These are phyloP conservation scores for Triticum timopheevii DNA, from an alignment of 176 grass and related monocot species.

Conservation along the genomic window DNA sequence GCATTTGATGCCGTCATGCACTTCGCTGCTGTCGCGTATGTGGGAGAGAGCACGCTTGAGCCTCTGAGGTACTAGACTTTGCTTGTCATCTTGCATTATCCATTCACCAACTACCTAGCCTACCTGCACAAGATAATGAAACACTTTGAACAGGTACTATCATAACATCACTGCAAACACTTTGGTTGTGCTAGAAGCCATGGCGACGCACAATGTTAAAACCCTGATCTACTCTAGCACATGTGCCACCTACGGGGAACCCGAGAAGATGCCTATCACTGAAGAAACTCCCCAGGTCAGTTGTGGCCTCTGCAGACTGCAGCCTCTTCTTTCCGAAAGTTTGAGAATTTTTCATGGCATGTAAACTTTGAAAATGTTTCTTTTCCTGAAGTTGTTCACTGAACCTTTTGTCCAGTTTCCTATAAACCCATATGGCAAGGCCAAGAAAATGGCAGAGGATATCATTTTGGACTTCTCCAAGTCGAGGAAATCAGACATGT, in stretches of 20 bases:
- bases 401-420: conserved; percentile 53
- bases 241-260: conserved; percentile 91
- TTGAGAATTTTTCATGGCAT: neutral
- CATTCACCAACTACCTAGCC: neutral
- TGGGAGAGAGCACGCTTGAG: conserved; percentile 86
- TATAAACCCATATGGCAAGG: conserved; percentile 93
- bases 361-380: neutral
- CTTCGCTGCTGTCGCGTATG: conserved; percentile 85
- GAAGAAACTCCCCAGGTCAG: conserved; percentile 91
- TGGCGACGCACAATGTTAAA: conserved; percentile 66
- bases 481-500: conserved; percentile 70
- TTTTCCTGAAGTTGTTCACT: neutral
- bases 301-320: neutral
- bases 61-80: conserved; percentile 61
- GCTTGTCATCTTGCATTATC: neutral
- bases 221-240: conserved; percentile 96
- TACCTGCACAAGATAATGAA: conserved; percentile 1
- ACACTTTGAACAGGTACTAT: conserved; percentile 61
- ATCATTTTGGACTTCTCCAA: conserved; percentile 95
- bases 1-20: conserved; percentile 95
- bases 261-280: conserved; percentile 95
- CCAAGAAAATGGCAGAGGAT: conserved; percentile 98
- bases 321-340: neutral
- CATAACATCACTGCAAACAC: conserved; percentile 95
- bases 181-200: conserved; percentile 76